Evolutionary conservation across 2,329 filamentous ascomycete species (phyloP).

Genomic region (Conoideocrella luteorostrata): DNA sequence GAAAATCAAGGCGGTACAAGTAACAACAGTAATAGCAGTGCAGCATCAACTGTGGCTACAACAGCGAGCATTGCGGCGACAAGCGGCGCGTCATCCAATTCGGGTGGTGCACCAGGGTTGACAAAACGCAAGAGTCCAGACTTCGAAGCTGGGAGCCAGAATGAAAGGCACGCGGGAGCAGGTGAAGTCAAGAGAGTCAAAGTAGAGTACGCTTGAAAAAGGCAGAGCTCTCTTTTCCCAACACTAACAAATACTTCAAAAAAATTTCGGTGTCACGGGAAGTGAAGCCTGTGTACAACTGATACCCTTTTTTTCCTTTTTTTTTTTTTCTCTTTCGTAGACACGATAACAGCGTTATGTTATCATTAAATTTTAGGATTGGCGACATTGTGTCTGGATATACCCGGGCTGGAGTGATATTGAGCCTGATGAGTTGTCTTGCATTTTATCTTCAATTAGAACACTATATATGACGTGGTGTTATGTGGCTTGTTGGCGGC

Average conservation of each 20-base stretch:
- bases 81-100: constrained; percentile 10
- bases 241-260: too few relatives aligned
- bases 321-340: neutral
- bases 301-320: constrained; percentile 11
- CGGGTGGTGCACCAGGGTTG: constrained; percentile 11
- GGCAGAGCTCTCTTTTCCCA: too few relatives aligned
- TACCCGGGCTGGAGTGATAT: neutral
- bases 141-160: constrained; percentile 31
- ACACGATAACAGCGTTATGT: constrained; percentile 1
- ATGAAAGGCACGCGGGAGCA: constrained; percentile 34
- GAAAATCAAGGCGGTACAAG: constrained; percentile 30
- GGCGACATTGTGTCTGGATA: neutral
- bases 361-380: too few relatives aligned
- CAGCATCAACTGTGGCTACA: constrained; percentile 10
- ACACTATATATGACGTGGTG: neutral
- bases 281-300: constrained; percentile 2
- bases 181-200: constrained; percentile 48
- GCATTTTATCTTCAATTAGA: too few relatives aligned
- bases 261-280: neutral
- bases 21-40: constrained; percentile 15
- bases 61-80: constrained; percentile 11
- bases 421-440: too few relatives aligned
- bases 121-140: constrained; percentile 55
- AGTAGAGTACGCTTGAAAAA: constrained; percentile 35
- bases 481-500: neutral